A percentile compares a stretch with the other conserved stretches of the same genome.
These are phyloP conservation scores for Ophidiomyces ophidiicola DNA, from an alignment of 2,329 filamentous ascomycete genomes.

Conservation along the genomic window DNA sequence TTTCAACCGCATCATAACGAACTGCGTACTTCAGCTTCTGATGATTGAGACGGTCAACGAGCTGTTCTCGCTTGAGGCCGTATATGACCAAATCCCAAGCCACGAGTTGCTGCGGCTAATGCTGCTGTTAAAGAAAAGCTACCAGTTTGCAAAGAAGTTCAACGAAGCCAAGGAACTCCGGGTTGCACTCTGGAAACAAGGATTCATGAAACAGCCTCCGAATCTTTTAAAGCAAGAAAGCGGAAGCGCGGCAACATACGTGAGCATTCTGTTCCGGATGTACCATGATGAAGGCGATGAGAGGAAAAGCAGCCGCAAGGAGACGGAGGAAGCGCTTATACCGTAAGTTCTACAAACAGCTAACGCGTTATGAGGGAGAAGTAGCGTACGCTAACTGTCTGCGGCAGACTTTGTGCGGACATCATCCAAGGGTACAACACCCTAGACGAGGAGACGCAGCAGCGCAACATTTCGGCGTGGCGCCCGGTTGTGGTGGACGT, in stretches of 20 bases:
- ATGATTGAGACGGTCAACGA: conserved; percentile 99
- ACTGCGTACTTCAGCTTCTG: conserved; percentile 89
- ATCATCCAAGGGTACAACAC: conserved; percentile 75
- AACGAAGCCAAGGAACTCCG: conserved; percentile 95
- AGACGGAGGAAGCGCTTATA: conserved; percentile 83
- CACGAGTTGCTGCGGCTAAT: conserved; percentile 81
- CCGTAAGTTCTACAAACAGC: conserved; percentile 52
- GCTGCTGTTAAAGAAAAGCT: conserved; percentile 87
- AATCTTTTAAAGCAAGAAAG: conserved; percentile 96
- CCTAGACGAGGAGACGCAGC: conserved; percentile 91
- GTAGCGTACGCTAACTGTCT: too few species aligned
- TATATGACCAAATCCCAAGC: conserved; percentile 87
- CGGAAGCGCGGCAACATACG: conserved; percentile 84
- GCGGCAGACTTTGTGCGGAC: conserved; percentile 63
- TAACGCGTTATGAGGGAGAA: too few species aligned
- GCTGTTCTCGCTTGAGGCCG: conserved; percentile 91
- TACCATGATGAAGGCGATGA: conserved; percentile 82
- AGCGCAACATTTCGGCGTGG: conserved; percentile 95
- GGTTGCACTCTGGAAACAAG: conserved; percentile 88
- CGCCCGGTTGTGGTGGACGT: conserved; percentile 94
- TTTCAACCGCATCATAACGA: conserved; percentile 98
- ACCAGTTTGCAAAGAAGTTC: conserved; percentile 92
- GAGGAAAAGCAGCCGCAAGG: conserved; percentile 61
- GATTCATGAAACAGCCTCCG: conserved; percentile 98
- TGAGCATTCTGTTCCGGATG: conserved; percentile 93